phyloP scores from a whole-genome alignment of 805 yeast genomes.

The Lipomyces chichibuensis region DNA sequence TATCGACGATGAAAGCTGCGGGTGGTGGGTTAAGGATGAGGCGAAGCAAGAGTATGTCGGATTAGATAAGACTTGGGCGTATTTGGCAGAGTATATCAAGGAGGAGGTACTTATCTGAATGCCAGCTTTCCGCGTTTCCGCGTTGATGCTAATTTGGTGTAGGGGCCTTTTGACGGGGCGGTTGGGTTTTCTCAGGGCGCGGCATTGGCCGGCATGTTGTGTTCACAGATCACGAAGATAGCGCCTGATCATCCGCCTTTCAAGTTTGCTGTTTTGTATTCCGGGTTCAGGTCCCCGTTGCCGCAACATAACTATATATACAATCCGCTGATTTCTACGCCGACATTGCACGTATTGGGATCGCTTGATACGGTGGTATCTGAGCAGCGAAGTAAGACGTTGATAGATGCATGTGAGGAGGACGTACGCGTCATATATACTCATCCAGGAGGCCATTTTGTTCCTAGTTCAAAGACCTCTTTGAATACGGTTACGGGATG shows the following conservation, averaged over 20 bases:
- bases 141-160: neutral
- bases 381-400: conserved; percentile 64
- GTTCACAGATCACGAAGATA: conserved; percentile 60
- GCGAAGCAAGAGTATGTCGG: conserved; percentile 42
- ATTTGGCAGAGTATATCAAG: conserved; percentile 58
- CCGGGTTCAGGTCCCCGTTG: conserved; percentile 55
- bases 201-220: conserved; percentile 72
- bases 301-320: conserved; percentile 42
- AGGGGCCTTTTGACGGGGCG: conserved; percentile 86
- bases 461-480: conserved; percentile 78
- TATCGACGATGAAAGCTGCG: conserved; percentile 47
- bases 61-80: conserved; percentile 51
- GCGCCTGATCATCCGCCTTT: conserved; percentile 57
- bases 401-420: conserved; percentile 57
- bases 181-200: conserved; percentile 96
- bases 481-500: conserved; percentile 43
- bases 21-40: conserved; percentile 45
- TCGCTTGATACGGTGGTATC: conserved; percentile 85
- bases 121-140: conserved; percentile 73
- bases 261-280: conserved; percentile 74
- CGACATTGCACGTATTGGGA: conserved; percentile 79
- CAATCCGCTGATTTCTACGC: conserved; percentile 43
- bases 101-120: conserved; percentile 67
- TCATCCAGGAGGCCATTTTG: conserved; percentile 98
- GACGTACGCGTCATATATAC: conserved; percentile 54